phyloP scores from a whole-genome alignment of 805 yeast species.

The Saturnispora sanitii region DNA sequence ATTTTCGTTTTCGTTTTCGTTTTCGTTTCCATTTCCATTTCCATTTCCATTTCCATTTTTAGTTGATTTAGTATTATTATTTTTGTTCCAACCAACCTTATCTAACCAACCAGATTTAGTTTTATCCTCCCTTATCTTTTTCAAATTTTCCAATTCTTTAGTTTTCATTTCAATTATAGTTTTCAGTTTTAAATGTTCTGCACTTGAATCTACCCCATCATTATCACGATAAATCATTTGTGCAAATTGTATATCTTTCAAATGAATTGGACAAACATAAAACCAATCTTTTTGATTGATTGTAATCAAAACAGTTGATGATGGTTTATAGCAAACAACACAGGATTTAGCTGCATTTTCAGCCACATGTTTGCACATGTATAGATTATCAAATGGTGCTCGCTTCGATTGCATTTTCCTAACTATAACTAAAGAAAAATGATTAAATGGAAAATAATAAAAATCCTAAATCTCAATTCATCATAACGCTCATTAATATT shows the following conservation, averaged over 20 bases:
- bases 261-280: constrained; percentile 40
- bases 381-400: constrained; percentile 25
- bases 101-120: constrained; percentile 7
- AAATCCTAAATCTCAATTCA: not conserved
- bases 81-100: not conserved
- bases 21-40: not conserved
- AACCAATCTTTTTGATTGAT: constrained; percentile 39
- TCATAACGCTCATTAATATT: not conserved
- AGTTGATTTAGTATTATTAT: no score
- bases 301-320: constrained; percentile 36
- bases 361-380: constrained; percentile 34
- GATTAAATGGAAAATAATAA: not conserved
- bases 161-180: constrained; percentile 19
- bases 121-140: constrained; percentile 15
- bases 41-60: constrained; percentile 1
- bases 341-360: constrained; percentile 36
- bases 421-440: not conserved
- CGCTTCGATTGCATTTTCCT: not conserved
- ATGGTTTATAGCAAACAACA: constrained; percentile 40
- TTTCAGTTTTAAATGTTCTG: constrained; percentile 17
- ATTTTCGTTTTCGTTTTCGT: constrained; percentile 1
- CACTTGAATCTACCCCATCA: constrained; percentile 12
- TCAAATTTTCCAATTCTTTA: constrained; percentile 30
- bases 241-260: constrained; percentile 37
- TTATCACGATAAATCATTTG: constrained; percentile 27